Evolutionary conservation across 768 basidiomycete species (phyloP).

Genomic region (Hirschioporus abietinus): DNA sequence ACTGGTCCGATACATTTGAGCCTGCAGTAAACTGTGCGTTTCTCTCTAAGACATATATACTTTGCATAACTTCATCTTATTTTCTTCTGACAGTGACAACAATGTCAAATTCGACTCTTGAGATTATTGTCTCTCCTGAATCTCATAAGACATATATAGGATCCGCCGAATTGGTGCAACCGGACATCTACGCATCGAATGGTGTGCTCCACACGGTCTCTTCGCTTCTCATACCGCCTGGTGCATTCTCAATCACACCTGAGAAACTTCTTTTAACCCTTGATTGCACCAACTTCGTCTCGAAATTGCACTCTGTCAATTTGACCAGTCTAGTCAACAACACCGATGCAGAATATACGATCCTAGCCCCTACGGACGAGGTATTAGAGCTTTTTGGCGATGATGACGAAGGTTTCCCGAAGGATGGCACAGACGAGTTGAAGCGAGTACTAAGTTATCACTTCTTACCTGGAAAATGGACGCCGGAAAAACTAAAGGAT

Average conservation of each 20-base stretch:
- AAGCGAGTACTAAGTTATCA: slow-evolving; percentile 80
- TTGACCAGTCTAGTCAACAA: slow-evolving; percentile 68
- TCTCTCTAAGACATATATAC: not conserved
- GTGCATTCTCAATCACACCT: slow-evolving; percentile 75
- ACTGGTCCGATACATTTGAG: slow-evolving; percentile 61
- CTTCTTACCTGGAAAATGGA: slow-evolving; percentile 81
- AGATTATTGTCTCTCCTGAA: slow-evolving; percentile 48
- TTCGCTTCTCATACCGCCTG: slow-evolving; percentile 71
- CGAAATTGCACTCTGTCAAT: slow-evolving; percentile 78
- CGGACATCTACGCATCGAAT: slow-evolving; percentile 90
- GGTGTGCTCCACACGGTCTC: slow-evolving; percentile 92
- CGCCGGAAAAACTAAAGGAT: slow-evolving; percentile 60
- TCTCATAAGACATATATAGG: slow-evolving; percentile 45
- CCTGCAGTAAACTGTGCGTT: slow-evolving; percentile 49
- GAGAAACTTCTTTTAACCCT: slow-evolving; percentile 93
- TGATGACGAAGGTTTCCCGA: slow-evolving; percentile 45
- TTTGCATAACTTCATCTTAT: slow-evolving; percentile 15
- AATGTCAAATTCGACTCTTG: slow-evolving; percentile 59
- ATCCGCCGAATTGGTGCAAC: slow-evolving; percentile 55
- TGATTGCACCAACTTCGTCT: slow-evolving; percentile 88
- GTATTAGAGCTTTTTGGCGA: slow-evolving; percentile 57
- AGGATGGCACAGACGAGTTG: slow-evolving; percentile 62
- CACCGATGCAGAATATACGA: slow-evolving; percentile 68
- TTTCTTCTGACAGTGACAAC: slow-evolving; percentile 50
- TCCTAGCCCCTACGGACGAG: slow-evolving; percentile 88